Evolutionary conservation across 441 rosid species (phyloP), one percentile per base, ranked within the genome.

Genomic region (Biscutella auriculata): DNA sequence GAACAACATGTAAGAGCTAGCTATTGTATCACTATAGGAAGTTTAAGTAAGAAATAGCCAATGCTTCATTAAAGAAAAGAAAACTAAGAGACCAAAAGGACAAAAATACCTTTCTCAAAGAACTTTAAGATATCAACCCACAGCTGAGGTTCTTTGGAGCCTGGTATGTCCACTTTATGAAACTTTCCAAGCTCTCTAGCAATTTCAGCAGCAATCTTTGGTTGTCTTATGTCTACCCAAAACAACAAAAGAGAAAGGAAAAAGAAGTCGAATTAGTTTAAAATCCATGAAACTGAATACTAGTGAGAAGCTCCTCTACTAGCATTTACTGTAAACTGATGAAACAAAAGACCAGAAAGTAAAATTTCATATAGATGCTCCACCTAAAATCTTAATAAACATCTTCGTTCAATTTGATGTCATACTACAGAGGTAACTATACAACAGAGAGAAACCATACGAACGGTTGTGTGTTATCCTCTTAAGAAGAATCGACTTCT

Each of bases 101-200:
- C 27, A 14, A 4, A 2, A 26, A 21, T 9, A 89, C 99, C 96
- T 71, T 77, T 93, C 63, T 80, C 94, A 65, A 71, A 89, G 68
- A 93, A 89, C 82, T 80, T 89, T 69, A 79, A 77, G 52, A 93
- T 68, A 39, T 89, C 99, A 69, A 73, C 69, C 97, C 96, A 93
- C 15, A 89, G 76, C 65, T 89, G 96, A 71, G 99, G 95, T 68
- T 85, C 99, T 70, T 81, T 83, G 63, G 88, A 79, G 27, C 97
- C 94, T 11, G 99, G 94, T 63, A 93, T 78, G 57, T 87, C 84
- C 56, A 85, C 94, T 67, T 73, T 67, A 77, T 93, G 97, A 76
- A 89, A 93, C 70, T 57, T 81, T 26, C 43, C 77, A 61, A 93
- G 88, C 64, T 93, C 78, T 73, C 76, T 87, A 12, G 99, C 94